Evolutionary conservation across 2,329 filamentous ascomycete species (phyloP).

Genomic region (Cadophora gregata): DNA sequence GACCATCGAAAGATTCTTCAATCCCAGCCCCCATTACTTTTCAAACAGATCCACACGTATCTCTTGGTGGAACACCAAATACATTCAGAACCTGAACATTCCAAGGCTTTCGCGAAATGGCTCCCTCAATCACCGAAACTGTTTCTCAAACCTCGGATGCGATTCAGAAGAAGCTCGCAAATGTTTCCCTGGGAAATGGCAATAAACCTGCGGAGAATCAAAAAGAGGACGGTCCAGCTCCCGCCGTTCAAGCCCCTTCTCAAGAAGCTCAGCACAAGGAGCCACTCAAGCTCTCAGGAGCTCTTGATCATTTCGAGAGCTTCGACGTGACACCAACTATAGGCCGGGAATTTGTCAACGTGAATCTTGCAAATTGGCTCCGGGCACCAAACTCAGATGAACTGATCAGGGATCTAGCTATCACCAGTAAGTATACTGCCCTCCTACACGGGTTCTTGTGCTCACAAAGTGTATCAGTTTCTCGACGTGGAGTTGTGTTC

Average conservation of each 20-base stretch:
- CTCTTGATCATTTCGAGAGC: slow-evolving; percentile 39
- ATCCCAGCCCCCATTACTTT: too few species aligned
- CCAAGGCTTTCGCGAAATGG: slow-evolving; percentile 29
- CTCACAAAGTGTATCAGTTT: slow-evolving; percentile 53
- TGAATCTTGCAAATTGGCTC: slow-evolving; percentile 54
- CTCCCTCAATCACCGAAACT: slow-evolving; percentile 39
- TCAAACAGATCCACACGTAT: too few species aligned
- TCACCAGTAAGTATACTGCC: slow-evolving; percentile 48
- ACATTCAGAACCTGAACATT: not conserved
- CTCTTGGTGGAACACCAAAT: not conserved
- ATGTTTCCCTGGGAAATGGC: slow-evolving; percentile 25
- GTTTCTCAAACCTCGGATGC: slow-evolving; percentile 34
- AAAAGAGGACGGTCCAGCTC: slow-evolving; percentile 28
- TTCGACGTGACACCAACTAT: slow-evolving; percentile 53
- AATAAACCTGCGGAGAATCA: slow-evolving; percentile 4
- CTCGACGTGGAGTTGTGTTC: slow-evolving; percentile 72
- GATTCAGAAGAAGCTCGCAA: slow-evolving; percentile 38
- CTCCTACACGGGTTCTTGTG: not conserved
- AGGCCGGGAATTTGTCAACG: slow-evolving; percentile 51
- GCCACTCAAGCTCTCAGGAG: slow-evolving; percentile 41
- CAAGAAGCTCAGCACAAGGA: slow-evolving; percentile 31
- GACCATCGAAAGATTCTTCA: not conserved
- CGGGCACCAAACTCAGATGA: slow-evolving; percentile 54
- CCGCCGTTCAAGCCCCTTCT: slow-evolving; percentile 33
- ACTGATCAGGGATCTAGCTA: slow-evolving; percentile 55